Conservation (phyloP, 2,329 filamentous ascomycete genomes). For the Xylaria polymorpha region DNA sequence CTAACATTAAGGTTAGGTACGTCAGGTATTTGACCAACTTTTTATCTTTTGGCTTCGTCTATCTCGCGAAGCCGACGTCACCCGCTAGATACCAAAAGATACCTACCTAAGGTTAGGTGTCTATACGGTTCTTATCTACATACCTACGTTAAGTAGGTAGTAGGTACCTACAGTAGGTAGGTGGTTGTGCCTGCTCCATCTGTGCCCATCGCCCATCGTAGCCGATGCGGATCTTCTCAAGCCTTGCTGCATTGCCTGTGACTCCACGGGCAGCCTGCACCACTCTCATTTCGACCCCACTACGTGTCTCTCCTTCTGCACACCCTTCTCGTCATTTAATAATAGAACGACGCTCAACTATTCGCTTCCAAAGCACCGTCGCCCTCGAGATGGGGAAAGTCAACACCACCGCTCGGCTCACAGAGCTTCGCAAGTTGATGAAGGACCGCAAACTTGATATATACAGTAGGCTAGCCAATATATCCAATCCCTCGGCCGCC, state of each 20-base stretch:
- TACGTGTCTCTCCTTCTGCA: conserved; percentile 21
- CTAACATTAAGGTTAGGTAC: too few species aligned
- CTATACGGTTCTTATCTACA: not conserved
- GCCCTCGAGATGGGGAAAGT: conserved; percentile 75
- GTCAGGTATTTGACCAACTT: too few species aligned
- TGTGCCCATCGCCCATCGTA: conserved; percentile 14
- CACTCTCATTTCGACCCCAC: conserved; percentile 20
- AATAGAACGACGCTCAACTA: conserved; percentile 28
- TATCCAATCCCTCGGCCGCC: conserved; percentile 30
- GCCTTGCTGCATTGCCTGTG: conserved; percentile 38
- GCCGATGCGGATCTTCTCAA: conserved; percentile 41
- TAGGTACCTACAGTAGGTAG: not conserved
- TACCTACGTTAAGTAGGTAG: not conserved
- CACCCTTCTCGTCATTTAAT: conserved; percentile 7
- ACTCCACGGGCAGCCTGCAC: conserved; percentile 28
- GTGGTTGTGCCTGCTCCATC: conserved; percentile 10
- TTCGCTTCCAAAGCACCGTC: conserved; percentile 41
- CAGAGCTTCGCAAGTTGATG: conserved; percentile 86
- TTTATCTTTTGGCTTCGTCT: conserved; percentile 2
- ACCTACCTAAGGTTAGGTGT: conserved; percentile 5
- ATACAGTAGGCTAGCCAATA: conserved; percentile 75
- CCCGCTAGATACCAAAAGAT: conserved; percentile 12
- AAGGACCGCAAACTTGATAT: conserved; percentile 86
- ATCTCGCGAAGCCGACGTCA: conserved; percentile 24
- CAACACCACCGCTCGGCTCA: conserved; percentile 80